phyloP scores from a whole-genome alignment of 1,284 basidiomycete species.

The Leccinum cinnamomeum region DNA sequence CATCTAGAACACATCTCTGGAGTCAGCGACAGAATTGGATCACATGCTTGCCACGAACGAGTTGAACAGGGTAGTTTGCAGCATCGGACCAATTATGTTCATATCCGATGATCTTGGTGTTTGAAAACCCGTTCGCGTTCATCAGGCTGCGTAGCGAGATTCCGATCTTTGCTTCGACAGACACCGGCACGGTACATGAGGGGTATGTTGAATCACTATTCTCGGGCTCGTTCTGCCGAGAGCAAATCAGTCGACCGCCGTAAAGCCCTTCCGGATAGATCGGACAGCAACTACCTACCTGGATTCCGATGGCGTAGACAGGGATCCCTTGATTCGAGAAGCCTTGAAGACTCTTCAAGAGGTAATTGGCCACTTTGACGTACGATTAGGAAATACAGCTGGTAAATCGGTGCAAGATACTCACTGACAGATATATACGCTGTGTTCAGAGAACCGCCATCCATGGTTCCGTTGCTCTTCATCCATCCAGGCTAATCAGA shows the following conservation, averaged over 20 bases:
- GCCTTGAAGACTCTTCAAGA: slow-evolving; percentile 47
- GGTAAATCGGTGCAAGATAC: background rate
- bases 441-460: slow-evolving; percentile 44
- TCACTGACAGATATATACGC: slow-evolving; percentile 40
- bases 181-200: slow-evolving; percentile 40
- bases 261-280: background rate
- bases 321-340: slow-evolving; percentile 44
- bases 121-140: slow-evolving; percentile 44
- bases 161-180: slow-evolving; percentile 44
- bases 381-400: background rate
- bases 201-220: slow-evolving; percentile 48
- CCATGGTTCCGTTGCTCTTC: slow-evolving; percentile 45
- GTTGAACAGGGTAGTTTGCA: slow-evolving; percentile 46
- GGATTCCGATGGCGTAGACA: slow-evolving; percentile 46
- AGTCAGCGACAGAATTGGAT: background rate
- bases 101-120: slow-evolving; percentile 47
- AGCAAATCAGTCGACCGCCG: background rate
- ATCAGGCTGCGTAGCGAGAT: slow-evolving; percentile 43
- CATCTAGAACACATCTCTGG: slow-evolving; percentile 38
- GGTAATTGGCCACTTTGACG: slow-evolving; percentile 47
- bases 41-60: slow-evolving; percentile 38
- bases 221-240: slow-evolving; percentile 50
- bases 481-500: slow-evolving; percentile 51
- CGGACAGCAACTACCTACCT: slow-evolving; percentile 32
- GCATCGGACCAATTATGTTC: slow-evolving; percentile 55